These are phyloP conservation scores for Aureobasidium pullulans DNA, from an alignment of 2,329 filamentous ascomycete species.

Conservation along the genomic window DNA sequence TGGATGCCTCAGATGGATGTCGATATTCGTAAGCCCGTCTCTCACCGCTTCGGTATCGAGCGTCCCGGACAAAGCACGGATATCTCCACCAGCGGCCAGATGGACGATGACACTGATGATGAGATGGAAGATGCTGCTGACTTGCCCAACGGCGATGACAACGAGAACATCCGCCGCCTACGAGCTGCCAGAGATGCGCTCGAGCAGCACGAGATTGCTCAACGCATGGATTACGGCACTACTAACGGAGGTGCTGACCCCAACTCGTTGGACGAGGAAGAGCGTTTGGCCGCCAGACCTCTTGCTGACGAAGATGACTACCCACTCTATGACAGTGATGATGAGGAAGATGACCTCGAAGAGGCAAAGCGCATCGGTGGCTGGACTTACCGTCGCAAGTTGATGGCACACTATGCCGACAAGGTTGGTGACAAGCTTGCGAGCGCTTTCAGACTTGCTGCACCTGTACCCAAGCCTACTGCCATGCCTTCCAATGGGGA, in stretches of 20 bases:
- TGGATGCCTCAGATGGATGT: constrained; percentile 99
- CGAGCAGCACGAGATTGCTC: constrained; percentile 43
- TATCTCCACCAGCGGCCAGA: constrained; percentile 68
- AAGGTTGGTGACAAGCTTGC: constrained; percentile 33
- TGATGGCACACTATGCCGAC: constrained; percentile 43
- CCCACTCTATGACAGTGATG: constrained; percentile 82
- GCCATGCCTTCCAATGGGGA: constrained; percentile 29
- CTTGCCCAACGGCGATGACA: constrained; percentile 30
- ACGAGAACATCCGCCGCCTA: constrained; percentile 40
- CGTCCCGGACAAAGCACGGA: constrained; percentile 67
- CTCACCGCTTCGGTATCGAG: constrained; percentile 84
- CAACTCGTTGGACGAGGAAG: constrained; percentile 65
- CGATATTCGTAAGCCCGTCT: constrained; percentile 89
- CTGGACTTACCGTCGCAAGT: constrained; percentile 61
- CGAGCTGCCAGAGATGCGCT: constrained; percentile 44
- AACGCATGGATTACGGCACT: constrained; percentile 41
- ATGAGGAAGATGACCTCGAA: constrained; percentile 66
- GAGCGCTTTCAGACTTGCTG: constrained; percentile 28
- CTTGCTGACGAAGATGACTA: constrained; percentile 59
- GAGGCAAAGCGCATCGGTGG: constrained; percentile 71
- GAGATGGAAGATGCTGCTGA: constrained; percentile 49
- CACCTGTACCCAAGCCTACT: constrained; percentile 35
- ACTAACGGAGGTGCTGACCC: constrained; percentile 24
- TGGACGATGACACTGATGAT: constrained; percentile 67
- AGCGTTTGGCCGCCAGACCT: constrained; percentile 62